A percentile compares a stretch with the other conserved stretches of the same genome.
Evolutionary conservation across 169 alveolate species (phyloP).

Genomic region (Pseudocohnilembus persalinus): DNA sequence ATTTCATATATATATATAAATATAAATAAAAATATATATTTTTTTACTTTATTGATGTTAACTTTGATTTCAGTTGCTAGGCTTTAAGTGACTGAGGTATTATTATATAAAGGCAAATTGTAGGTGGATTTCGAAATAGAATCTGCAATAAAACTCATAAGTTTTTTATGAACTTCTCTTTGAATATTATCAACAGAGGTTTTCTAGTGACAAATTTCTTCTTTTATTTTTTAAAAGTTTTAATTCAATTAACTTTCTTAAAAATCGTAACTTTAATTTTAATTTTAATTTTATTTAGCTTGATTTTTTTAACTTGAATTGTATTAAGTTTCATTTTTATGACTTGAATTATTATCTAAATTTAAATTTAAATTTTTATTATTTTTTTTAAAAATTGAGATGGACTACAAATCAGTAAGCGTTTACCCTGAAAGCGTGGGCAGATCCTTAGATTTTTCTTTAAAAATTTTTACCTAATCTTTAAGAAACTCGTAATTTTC

Average conservation of each 20-base stretch:
- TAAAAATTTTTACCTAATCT: slow-evolving; percentile 1
- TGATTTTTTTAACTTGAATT: too few species aligned
- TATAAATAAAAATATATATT: not conserved
- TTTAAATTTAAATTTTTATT: too few species aligned
- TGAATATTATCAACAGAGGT: slow-evolving; percentile 13
- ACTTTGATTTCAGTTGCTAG: slow-evolving; percentile 19
- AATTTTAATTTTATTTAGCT: too few species aligned
- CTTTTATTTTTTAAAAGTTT: slow-evolving; percentile 9
- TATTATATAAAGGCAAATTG: slow-evolving; percentile 15
- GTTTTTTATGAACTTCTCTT: slow-evolving; percentile 20
- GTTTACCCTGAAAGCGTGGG: not conserved
- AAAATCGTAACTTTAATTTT: too few species aligned
- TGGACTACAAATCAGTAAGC: not conserved
- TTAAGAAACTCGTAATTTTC: slow-evolving; percentile 19
- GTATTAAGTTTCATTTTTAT: too few species aligned
- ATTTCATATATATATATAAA: slow-evolving; percentile 6
- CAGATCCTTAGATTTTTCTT: slow-evolving; percentile 18
- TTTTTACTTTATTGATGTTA: slow-evolving; percentile 21
- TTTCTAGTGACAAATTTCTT: slow-evolving; percentile 15
- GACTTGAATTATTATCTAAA: too few species aligned
- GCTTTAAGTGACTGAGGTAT: slow-evolving; percentile 6
- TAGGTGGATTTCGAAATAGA: not conserved
- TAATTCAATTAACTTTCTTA: too few species aligned
- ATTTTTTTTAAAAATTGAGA: too few species aligned
- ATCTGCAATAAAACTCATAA: slow-evolving; percentile 3